Conservation (phyloP, 768 basidiomycete species). For the Naganishia vaughanmartiniae region DNA sequence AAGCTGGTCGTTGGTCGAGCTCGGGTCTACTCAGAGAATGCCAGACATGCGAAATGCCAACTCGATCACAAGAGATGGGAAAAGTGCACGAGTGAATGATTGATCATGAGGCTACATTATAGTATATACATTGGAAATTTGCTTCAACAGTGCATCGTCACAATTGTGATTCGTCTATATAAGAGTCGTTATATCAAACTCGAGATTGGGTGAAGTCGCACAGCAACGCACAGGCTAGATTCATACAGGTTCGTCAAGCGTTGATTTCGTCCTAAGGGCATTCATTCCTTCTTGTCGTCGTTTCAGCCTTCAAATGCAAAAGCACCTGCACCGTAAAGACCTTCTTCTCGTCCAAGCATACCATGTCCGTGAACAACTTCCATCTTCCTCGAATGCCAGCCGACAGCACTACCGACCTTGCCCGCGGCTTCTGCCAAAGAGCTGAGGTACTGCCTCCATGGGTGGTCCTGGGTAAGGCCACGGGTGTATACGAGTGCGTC, state of each 20-base stretch:
- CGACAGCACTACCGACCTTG: constrained; percentile 83
- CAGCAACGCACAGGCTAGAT: background rate
- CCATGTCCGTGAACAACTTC: constrained; percentile 90
- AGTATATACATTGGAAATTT: background rate
- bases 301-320: constrained; percentile 84
- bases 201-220: background rate
- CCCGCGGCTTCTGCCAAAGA: constrained; percentile 75
- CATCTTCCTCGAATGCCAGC: constrained; percentile 97
- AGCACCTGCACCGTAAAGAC: constrained; percentile 87
- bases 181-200: constrained; percentile 8
- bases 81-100: background rate
- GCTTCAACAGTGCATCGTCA: background rate
- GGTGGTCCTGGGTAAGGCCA: constrained; percentile 63
- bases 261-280: background rate
- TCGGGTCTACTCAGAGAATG: too few relatives aligned
- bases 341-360: constrained; percentile 87
- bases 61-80: too few relatives aligned
- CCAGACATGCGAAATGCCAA: too few relatives aligned
- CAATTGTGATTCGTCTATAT: constrained; percentile 1
- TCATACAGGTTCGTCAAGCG: background rate
- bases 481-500: constrained; percentile 46
- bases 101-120: background rate
- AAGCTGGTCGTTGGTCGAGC: too few relatives aligned
- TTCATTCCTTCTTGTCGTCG: constrained; percentile 34
- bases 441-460: constrained; percentile 68